Conservation (phyloP, 2,329 filamentous ascomycete species). For the Hymenoscyphus salicellus region DNA sequence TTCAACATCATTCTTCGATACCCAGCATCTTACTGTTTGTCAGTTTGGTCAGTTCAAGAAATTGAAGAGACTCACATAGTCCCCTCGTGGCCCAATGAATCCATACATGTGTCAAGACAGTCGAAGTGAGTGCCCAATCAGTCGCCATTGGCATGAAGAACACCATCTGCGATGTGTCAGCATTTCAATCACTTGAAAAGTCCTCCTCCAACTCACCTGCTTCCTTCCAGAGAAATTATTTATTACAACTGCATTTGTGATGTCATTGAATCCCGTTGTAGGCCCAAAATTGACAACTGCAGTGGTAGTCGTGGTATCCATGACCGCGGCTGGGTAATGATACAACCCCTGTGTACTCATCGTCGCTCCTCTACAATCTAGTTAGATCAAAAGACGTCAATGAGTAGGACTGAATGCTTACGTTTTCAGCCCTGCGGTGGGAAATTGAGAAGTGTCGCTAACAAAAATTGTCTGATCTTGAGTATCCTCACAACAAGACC, state of each 20-base stretch:
- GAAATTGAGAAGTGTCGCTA: slow-evolving; percentile 51
- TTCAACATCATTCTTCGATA: slow-evolving; percentile 23
- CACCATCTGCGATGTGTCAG: slow-evolving; percentile 44
- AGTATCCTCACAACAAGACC: slow-evolving; percentile 46
- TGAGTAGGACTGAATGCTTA: slow-evolving; percentile 6
- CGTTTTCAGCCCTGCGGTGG: slow-evolving; percentile 48
- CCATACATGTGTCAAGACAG: slow-evolving; percentile 22
- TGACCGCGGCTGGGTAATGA: slow-evolving; percentile 57
- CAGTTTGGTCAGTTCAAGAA: not conserved
- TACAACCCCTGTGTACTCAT: slow-evolving; percentile 52
- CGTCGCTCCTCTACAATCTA: slow-evolving; percentile 34
- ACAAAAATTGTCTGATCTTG: slow-evolving; percentile 52
- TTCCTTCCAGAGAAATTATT: slow-evolving; percentile 55
- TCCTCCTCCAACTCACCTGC: slow-evolving; percentile 41
- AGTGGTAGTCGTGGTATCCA: slow-evolving; percentile 51
- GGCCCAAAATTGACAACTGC: slow-evolving; percentile 52
- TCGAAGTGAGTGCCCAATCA: slow-evolving; percentile 38
- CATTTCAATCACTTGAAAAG: not conserved
- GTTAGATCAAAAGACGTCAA: not conserved
- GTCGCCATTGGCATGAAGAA: slow-evolving; percentile 53
- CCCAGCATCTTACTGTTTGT: slow-evolving; percentile 16
- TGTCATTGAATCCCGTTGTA: slow-evolving; percentile 39
- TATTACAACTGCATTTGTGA: slow-evolving; percentile 55
- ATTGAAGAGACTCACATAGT: slow-evolving; percentile 15
- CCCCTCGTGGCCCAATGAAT: slow-evolving; percentile 26